These are phyloP conservation scores for Spergularia azorica DNA, from an alignment of 179 eudicot species.

Conservation along the genomic window DNA sequence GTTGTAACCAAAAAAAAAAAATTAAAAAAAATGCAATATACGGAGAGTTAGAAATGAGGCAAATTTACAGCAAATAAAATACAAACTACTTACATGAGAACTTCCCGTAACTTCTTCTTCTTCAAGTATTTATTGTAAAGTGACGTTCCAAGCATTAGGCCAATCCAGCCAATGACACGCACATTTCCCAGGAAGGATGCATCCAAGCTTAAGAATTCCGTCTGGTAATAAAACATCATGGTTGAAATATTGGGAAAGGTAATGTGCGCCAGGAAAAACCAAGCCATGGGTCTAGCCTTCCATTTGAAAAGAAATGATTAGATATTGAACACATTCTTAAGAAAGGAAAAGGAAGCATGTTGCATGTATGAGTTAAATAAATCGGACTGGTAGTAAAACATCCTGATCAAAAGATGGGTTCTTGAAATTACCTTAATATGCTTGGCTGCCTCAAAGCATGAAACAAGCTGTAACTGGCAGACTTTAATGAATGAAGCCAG, in stretches of 20 bases:
- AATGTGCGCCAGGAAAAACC: constrained; percentile 91
- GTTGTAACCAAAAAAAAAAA: too few species aligned
- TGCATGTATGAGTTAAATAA: too few species aligned
- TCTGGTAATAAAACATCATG: constrained; percentile 89
- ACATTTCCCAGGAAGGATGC: constrained; percentile 88
- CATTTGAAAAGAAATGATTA: constrained; percentile 33
- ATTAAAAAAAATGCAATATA: not conserved
- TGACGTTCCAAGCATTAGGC: constrained; percentile 92
- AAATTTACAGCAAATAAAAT: not conserved
- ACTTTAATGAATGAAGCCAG: constrained; percentile 65
- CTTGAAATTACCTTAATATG: constrained; percentile 63
- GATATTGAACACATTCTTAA: not conserved
- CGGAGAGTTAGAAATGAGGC: not conserved
- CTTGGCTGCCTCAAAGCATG: constrained; percentile 80
- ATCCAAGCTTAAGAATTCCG: constrained; percentile 76
- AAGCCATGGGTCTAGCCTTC: constrained; percentile 91
- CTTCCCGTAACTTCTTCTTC: constrained; percentile 62
- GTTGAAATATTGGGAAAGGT: constrained; percentile 89
- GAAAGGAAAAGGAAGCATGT: too few species aligned
- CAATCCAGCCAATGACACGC: constrained; percentile 90
- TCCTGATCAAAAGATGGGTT: too few species aligned
- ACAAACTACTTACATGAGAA: constrained; percentile 66
- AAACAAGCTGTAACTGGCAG: constrained; percentile 59
- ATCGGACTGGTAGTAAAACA: too few species aligned
- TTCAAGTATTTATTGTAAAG: constrained; percentile 77